A percentile compares a stretch with the other conserved stretches of the same genome.
These are phyloP conservation scores for Pinus tabuliformis DNA, from an alignment of 75 land plant species.

Conservation along the genomic window DNA sequence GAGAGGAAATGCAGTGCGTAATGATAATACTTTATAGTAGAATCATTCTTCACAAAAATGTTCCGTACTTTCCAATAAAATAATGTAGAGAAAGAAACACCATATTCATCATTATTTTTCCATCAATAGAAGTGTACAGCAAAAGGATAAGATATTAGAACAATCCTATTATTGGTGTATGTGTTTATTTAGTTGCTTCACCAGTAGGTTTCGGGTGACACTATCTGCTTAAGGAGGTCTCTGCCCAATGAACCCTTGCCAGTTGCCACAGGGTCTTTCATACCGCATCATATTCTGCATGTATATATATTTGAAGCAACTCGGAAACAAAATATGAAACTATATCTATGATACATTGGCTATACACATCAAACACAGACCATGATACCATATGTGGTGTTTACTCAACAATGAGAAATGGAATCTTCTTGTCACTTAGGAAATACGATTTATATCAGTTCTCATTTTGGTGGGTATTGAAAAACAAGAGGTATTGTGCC, in stretches of 20 bases:
- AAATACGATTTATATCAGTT: neutral
- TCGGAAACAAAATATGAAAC: neutral
- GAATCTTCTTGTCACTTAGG: neutral
- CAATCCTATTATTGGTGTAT: neutral
- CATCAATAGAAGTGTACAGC: neutral
- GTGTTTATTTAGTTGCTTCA: neutral
- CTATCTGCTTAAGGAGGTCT: no score
- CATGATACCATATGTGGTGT: neutral
- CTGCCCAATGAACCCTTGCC: neutral
- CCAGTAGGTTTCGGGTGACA: neutral
- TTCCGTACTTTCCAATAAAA: neutral
- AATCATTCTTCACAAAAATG: neutral
- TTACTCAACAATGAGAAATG: neutral
- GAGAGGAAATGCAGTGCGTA: neutral
- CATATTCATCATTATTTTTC: neutral
- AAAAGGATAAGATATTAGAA: neutral
- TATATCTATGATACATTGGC: neutral
- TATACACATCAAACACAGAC: neutral
- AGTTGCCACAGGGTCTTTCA: neutral
- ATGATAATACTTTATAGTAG: no score
- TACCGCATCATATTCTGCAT: neutral
- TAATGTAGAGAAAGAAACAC: neutral
- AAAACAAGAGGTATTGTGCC: neutral
- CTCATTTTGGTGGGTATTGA: neutral
- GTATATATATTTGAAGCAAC: neutral